Base-by-base conservation (phyloP, 306 rosid species). In the Sphenostylis stenocarpa region DNA sequence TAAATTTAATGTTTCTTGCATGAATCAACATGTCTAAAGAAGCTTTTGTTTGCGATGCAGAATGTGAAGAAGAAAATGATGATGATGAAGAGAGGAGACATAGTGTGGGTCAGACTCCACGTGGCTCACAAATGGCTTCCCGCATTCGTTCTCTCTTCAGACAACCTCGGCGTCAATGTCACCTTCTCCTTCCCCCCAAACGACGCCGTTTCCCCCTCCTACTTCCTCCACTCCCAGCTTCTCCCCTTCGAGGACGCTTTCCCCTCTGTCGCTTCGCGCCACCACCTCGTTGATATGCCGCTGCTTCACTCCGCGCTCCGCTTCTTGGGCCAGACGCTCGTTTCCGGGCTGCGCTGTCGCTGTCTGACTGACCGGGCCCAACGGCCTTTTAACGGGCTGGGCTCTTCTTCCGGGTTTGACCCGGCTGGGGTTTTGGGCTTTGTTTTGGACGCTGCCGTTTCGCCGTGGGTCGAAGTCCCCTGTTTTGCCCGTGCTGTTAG, bases 111-210 rank as follows among this genome's bases (percentile, higher is more conserved):
- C 10, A 77, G 73, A 17, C 29, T 80, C 7, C 29, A 7, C 0
- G 67, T 7, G 44, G 80, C 86, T 53, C 57, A 56, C 68, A 55
- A 7, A 15, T 83, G 82, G 78, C 41, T 19, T 15, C 87, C 85
- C 0, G 80, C 83, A 3, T 66, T 83, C 8, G 85, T 86, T 15
- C 77, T 78, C 1, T 1, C 43, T 16, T 36, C 76, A 19, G 20
- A 80, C 62, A 2, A 10, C 13, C 70, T 83, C 67, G 80, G 67
- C 28, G 53, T 86, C 61, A 8, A 53, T 11, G 66, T 86, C 39
- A 77, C 87, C 21, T 86, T 80, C 72, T 83, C 80, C 73, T 86
- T 86, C 74, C 69, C 78, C 69, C 39, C 6, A 63, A 34, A 55
- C 6, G 24, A n/a, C 60, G 5, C n/a, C 45, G 20, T 20, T 9